phyloP scores from a whole-genome alignment of 2,329 filamentous ascomycete species.

The Corinectria fuckeliana region DNA sequence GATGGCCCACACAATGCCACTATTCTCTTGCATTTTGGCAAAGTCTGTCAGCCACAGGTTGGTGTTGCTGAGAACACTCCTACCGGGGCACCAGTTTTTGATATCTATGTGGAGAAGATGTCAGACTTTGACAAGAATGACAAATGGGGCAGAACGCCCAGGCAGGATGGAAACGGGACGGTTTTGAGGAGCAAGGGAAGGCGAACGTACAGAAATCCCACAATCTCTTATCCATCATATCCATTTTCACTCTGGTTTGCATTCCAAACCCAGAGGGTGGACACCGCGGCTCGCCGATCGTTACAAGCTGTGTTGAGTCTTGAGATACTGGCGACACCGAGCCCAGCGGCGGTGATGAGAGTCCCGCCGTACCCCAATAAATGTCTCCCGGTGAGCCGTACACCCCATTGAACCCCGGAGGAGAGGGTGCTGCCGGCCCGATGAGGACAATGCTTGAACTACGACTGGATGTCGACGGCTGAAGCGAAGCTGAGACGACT shows the following conservation, averaged over 20 bases:
- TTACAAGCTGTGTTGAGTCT: conserved; percentile 13
- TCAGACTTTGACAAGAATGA: background rate
- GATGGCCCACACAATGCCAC: conserved; percentile 47
- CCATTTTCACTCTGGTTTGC: conserved; percentile 46
- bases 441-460: conserved; percentile 17
- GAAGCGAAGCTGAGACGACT: conserved; percentile 18
- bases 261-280: conserved; percentile 41
- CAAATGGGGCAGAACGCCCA: background rate
- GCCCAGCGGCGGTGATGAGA: conserved; percentile 12
- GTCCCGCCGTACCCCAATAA: conserved; percentile 17
- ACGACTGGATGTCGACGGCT: conserved; percentile 4
- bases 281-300: conserved; percentile 31
- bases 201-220: conserved; percentile 45
- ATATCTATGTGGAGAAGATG: conserved; percentile 38
- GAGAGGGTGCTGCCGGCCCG: conserved; percentile 9
- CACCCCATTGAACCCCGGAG: background rate
- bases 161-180: background rate
- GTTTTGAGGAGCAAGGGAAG: background rate
- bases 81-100: conserved; percentile 49
- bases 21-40: conserved; percentile 45
- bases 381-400: conserved; percentile 15
- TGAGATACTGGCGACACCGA: conserved; percentile 13
- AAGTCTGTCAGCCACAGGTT: conserved; percentile 51
- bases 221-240: conserved; percentile 42
- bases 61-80: conserved; percentile 46